phyloP scores from a whole-genome alignment of 345 rosid species.

The Syzygium oleosum region DNA sequence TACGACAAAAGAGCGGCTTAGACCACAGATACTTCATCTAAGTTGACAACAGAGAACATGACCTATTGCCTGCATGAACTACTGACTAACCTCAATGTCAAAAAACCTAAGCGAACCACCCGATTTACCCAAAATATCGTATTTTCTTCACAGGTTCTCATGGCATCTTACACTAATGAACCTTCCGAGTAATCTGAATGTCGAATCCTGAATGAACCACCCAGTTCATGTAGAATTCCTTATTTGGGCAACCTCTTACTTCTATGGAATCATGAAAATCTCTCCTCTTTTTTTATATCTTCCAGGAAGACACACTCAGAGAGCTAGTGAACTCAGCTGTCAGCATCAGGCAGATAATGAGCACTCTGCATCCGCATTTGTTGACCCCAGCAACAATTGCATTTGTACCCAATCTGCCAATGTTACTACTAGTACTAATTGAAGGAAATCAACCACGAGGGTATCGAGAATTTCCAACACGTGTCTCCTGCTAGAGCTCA shows the following conservation, averaged over 20 bases:
- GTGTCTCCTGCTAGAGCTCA: neutral
- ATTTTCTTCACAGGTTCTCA: neutral
- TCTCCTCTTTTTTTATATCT: neutral
- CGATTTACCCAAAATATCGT: neutral
- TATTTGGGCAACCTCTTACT: neutral
- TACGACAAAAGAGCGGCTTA: neutral
- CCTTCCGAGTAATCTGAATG: neutral
- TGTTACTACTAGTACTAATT: neutral
- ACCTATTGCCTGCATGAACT: neutral
- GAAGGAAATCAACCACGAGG: neutral
- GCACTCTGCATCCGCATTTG: neutral
- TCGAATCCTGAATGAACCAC: neutral
- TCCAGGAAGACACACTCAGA: neutral
- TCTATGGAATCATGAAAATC: neutral
- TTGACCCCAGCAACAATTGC: neutral
- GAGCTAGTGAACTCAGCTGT: neutral
- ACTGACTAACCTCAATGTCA: neutral
- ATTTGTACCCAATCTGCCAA: neutral
- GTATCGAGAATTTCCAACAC: neutral
- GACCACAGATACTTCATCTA: neutral
- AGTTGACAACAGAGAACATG: neutral
- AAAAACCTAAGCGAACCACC: neutral
- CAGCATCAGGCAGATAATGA: neutral
- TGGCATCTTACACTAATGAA: neutral
- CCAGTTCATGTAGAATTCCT: neutral